Conservation (phyloP, 345 rosid species). For the Arabidopsis suecica region DNA sequence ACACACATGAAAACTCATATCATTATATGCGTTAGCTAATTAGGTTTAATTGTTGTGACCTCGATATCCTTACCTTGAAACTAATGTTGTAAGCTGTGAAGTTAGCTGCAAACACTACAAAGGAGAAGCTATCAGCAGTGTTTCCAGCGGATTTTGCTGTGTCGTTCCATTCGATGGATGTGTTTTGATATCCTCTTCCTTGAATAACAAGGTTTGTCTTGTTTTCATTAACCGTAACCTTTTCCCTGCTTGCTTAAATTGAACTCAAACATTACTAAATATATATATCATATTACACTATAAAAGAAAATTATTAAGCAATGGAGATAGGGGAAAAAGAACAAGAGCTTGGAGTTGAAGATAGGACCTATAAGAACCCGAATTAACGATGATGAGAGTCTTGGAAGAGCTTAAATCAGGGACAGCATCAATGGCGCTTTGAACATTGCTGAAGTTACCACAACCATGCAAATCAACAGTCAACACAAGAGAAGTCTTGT, state of each 20-base stretch:
- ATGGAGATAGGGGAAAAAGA: neutral
- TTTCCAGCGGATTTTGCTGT: slow-evolving; percentile 81
- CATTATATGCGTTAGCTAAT: neutral
- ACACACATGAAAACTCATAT: neutral
- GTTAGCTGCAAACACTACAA: slow-evolving; percentile 64
- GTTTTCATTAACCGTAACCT: slow-evolving; percentile 63
- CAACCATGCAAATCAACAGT: slow-evolving; percentile 72
- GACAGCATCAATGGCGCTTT: slow-evolving; percentile 70
- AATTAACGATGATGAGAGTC: slow-evolving; percentile 67
- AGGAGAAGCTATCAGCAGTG: slow-evolving; percentile 68
- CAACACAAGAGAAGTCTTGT: slow-evolving; percentile 53
- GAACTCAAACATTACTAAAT: slow-evolving; percentile 11
- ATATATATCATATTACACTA: neutral
- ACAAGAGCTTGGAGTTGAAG: slow-evolving; percentile 27
- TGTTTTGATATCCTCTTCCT: slow-evolving; percentile 71
- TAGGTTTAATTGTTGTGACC: neutral
- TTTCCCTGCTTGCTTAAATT: slow-evolving; percentile 63
- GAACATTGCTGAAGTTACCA: slow-evolving; percentile 69
- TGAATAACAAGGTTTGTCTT: slow-evolving; percentile 74
- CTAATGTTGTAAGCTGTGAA: slow-evolving; percentile 84
- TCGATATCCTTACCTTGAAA: slow-evolving; percentile 59
- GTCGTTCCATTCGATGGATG: slow-evolving; percentile 81
- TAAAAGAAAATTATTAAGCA: neutral
- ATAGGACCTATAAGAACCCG: slow-evolving; percentile 76
- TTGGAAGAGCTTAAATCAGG: slow-evolving; percentile 59